These are phyloP conservation scores for Ascoidea asiatica DNA, from an alignment of 805 yeast species.

Conservation along the genomic window DNA sequence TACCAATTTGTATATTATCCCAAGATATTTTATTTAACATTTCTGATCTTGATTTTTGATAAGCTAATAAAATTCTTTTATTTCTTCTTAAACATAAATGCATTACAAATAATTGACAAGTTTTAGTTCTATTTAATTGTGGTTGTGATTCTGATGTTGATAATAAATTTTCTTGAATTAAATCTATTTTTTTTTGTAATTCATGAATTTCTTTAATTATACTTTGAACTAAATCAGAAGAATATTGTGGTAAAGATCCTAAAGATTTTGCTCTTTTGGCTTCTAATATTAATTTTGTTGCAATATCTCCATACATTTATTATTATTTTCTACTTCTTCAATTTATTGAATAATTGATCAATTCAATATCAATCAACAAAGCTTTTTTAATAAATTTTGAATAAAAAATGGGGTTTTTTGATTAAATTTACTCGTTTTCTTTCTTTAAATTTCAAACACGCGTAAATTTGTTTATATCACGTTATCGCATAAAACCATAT, in stretches of 20 bases:
- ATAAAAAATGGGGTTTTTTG: too few relatives aligned
- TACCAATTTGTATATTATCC: slow-evolving; percentile 51
- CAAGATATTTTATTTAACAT: slow-evolving; percentile 57
- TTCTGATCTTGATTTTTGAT: slow-evolving; percentile 59
- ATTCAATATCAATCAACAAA: too few relatives aligned
- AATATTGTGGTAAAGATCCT: slow-evolving; percentile 55
- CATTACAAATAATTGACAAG: slow-evolving; percentile 36
- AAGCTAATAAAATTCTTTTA: slow-evolving; percentile 80
- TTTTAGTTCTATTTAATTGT: slow-evolving; percentile 2
- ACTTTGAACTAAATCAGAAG: slow-evolving; percentile 54
- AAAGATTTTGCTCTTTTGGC: slow-evolving; percentile 67
- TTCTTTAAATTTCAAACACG: too few relatives aligned
- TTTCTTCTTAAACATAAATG: slow-evolving; percentile 74
- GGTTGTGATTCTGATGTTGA: slow-evolving; percentile 1
- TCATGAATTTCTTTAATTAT: slow-evolving; percentile 62
- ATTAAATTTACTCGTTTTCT: too few relatives aligned
- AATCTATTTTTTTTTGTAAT: slow-evolving; percentile 42
- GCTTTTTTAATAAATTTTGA: too few relatives aligned
- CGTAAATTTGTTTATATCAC: too few relatives aligned
- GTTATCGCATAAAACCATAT: too few relatives aligned
- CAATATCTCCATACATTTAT: slow-evolving; percentile 86
- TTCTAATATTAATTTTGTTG: slow-evolving; percentile 70
- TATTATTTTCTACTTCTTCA: too few relatives aligned
- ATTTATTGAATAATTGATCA: too few relatives aligned
- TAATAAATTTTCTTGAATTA: slow-evolving; percentile 12